Evolutionary conservation across 2,329 filamentous ascomycete species (phyloP).

Genomic region (Sclerotiophoma versabilis): DNA sequence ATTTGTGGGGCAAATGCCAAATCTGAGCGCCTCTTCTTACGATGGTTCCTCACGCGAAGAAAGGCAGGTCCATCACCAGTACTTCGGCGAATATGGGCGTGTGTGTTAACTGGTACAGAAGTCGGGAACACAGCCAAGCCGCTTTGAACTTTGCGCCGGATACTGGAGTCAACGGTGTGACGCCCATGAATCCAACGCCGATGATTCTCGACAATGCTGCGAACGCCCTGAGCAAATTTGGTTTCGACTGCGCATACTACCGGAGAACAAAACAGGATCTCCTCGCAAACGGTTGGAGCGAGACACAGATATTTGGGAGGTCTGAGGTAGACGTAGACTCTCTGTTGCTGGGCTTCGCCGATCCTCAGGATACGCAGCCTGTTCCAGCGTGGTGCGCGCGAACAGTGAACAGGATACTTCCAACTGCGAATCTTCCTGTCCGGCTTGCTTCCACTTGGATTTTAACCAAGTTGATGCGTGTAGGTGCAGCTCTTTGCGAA

Average conservation of each 20-base stretch:
- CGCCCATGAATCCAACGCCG: constrained; percentile 29
- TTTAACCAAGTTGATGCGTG: constrained; percentile 47
- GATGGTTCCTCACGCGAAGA: constrained; percentile 44
- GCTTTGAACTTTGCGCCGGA: constrained; percentile 35
- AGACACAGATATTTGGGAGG: constrained; percentile 43
- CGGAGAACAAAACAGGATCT: constrained; percentile 42
- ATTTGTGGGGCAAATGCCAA: constrained; percentile 29
- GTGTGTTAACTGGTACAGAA: constrained; percentile 31
- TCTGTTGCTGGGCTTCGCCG: constrained; percentile 42
- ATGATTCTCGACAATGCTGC: constrained; percentile 26
- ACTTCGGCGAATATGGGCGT: constrained; percentile 4
- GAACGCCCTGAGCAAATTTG: constrained; percentile 39
- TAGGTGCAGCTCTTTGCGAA: constrained; percentile 23
- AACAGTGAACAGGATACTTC: constrained; percentile 42
- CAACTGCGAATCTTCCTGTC: constrained; percentile 32
- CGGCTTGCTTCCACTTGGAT: constrained; percentile 44
- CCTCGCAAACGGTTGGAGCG: constrained; percentile 42
- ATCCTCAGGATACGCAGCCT: constrained; percentile 43
- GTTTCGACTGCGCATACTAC: constrained; percentile 45
- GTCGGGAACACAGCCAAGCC: constrained; percentile 44
- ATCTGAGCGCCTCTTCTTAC: constrained; percentile 40
- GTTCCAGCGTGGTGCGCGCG: constrained; percentile 45
- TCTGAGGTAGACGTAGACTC: constrained; percentile 46
- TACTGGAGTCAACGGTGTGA: constrained; percentile 25
- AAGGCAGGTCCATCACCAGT: constrained; percentile 31